These are phyloP conservation scores for Sporothrix phasma DNA, from an alignment of 2,329 filamentous ascomycete species.

Conservation along the genomic window DNA sequence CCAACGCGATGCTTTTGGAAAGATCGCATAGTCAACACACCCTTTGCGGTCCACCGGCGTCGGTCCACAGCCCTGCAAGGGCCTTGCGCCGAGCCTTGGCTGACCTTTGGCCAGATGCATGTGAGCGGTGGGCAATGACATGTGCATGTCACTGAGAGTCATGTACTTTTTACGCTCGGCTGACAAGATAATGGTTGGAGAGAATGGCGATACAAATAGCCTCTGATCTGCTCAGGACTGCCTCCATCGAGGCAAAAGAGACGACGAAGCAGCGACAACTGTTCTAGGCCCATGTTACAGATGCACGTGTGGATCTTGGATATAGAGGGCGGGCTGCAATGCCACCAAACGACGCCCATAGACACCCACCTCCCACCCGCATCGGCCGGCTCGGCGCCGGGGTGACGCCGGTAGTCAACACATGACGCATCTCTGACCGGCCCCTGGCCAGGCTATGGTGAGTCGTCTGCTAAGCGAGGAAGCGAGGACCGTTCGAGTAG, in stretches of 20 bases:
- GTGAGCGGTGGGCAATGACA: no score
- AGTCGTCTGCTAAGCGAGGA: no score
- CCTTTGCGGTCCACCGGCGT: no score
- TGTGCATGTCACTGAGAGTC: no score
- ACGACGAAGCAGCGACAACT: neutral
- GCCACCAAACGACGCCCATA: no score
- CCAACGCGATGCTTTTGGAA: neutral
- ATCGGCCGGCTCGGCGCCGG: conserved; percentile 8
- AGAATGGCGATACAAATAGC: no score
- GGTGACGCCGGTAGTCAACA: conserved; percentile 7
- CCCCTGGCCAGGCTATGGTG: no score
- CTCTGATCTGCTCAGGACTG: no score
- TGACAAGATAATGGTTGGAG: no score
- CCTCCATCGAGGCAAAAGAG: neutral
- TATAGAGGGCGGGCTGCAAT: neutral
- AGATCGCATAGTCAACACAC: no score
- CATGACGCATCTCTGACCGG: neutral
- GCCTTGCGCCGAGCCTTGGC: neutral
- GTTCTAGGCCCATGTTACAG: neutral
- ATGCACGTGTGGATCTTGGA: neutral
- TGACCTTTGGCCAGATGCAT: neutral
- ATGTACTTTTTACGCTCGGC: no score
- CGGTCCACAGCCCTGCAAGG: neutral
- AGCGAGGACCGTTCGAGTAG: no score
- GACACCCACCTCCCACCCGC: neutral